phyloP scores from a whole-genome alignment of 2,329 filamentous ascomycete species.

The Blastomyces silverae region DNA sequence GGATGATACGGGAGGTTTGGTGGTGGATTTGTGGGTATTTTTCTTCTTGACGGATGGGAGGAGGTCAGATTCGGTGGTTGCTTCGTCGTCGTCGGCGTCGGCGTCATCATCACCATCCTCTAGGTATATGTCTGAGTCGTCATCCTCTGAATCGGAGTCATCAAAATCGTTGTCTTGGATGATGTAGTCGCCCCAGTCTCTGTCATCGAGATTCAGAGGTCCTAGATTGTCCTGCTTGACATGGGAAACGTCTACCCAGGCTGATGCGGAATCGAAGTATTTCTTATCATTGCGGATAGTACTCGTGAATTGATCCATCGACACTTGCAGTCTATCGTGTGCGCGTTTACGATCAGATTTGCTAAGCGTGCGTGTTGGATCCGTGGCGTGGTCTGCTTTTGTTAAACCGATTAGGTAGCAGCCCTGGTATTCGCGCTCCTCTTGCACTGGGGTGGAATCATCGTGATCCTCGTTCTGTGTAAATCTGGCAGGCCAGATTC shows the following conservation, averaged over 20 bases:
- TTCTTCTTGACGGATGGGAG: not conserved
- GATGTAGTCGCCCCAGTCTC: slow-evolving; percentile 19
- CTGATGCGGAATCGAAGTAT: slow-evolving; percentile 30
- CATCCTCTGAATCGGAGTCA: slow-evolving; percentile 17
- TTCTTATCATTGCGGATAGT: slow-evolving; percentile 32
- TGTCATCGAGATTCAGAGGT: slow-evolving; percentile 20
- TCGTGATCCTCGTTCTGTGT: slow-evolving; percentile 33
- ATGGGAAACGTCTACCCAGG: slow-evolving; percentile 33
- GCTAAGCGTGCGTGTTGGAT: slow-evolving; percentile 11
- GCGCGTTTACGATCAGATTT: slow-evolving; percentile 40
- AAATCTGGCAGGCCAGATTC: slow-evolving; percentile 60
- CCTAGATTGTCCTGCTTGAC: slow-evolving; percentile 24
- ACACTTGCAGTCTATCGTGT: slow-evolving; percentile 39
- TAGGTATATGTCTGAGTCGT: slow-evolving; percentile 10
- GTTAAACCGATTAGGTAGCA: slow-evolving; percentile 57
- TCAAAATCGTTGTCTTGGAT: slow-evolving; percentile 11
- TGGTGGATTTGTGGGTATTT: slow-evolving; percentile 4
- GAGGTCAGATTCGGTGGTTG: not conserved
- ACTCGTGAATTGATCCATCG: slow-evolving; percentile 33
- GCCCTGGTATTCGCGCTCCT: slow-evolving; percentile 49
- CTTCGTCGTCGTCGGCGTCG: slow-evolving; percentile 12
- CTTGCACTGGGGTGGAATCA: not conserved
- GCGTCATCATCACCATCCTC: slow-evolving; percentile 17
- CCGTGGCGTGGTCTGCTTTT: slow-evolving; percentile 16
- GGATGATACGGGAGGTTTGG: slow-evolving; percentile 3